A percentile compares a stretch with the other conserved stretches of the same genome.
These are phyloP conservation scores for Chlorella sorokiniana DNA, from an alignment of 139 green algal genomes.

Conservation along the genomic window DNA sequence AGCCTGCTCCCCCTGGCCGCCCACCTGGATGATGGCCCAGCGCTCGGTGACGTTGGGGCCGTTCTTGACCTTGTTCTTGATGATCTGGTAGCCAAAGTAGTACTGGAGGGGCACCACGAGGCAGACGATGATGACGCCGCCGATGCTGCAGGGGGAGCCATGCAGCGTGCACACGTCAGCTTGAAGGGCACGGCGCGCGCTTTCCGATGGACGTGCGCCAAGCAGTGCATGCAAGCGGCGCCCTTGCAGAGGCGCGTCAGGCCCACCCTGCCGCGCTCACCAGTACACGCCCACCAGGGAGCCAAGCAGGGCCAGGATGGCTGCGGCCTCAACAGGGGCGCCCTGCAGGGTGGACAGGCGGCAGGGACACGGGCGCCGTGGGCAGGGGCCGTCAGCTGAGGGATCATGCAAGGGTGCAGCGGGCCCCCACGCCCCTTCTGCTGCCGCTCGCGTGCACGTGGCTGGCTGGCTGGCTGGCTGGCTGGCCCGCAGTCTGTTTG, in stretches of 20 bases:
- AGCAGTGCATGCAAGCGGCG: too few relatives aligned
- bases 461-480: too few relatives aligned
- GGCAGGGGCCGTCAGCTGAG: background rate
- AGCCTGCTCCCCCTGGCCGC: background rate
- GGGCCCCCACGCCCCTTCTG: too few relatives aligned
- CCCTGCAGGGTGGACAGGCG: conserved; percentile 6
- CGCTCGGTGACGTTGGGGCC: conserved; percentile 52
- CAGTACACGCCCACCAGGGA: conserved; percentile 57
- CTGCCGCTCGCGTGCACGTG: too few relatives aligned
- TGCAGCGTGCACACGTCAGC: too few relatives aligned
- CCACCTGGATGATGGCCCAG: conserved; percentile 27
- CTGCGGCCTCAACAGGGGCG: conserved; percentile 59
- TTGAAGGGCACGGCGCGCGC: too few relatives aligned
- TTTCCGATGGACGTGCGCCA: too few relatives aligned
- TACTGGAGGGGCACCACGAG: conserved; percentile 64
- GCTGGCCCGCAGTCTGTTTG: too few relatives aligned
- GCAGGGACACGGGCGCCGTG: background rate
- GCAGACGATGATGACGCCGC: conserved; percentile 35
- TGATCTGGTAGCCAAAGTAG: conserved; percentile 68
- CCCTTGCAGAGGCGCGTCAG: too few relatives aligned
- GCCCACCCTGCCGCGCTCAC: too few relatives aligned
- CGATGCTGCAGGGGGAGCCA: too few relatives aligned
- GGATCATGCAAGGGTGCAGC: too few relatives aligned
- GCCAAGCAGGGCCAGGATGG: conserved; percentile 63
- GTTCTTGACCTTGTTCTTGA: conserved; percentile 63